Conservation (phyloP, 768 basidiomycete genomes). For the Hygrophoropsis aurantiaca region DNA sequence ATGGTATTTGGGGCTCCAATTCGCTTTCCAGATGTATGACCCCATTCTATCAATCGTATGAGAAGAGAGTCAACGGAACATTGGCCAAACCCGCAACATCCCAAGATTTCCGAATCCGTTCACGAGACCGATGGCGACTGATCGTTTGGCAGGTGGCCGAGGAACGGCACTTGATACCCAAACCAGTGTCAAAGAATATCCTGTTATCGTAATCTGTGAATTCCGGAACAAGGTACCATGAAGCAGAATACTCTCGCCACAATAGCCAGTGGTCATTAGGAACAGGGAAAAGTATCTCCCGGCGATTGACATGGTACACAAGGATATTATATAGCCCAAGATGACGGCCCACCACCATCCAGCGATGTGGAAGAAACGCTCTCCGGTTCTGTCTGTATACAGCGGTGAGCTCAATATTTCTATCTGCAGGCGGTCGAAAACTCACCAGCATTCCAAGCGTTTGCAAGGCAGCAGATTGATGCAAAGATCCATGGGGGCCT, state of each 20-base stretch:
- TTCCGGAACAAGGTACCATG: not conserved
- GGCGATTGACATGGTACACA: constrained; percentile 48
- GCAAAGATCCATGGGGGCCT: constrained; percentile 69
- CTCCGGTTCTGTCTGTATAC: constrained; percentile 59
- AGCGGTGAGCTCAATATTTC: too few relatives aligned
- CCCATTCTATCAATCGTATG: constrained; percentile 42
- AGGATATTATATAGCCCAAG: constrained; percentile 57
- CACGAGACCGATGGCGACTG: constrained; percentile 61
- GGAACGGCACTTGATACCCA: constrained; percentile 66
- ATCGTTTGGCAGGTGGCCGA: constrained; percentile 51
- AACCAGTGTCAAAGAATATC: constrained; percentile 45
- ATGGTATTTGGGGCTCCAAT: constrained; percentile 65
- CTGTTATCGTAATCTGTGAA: constrained; percentile 18
- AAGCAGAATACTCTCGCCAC: constrained; percentile 32
- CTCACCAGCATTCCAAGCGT: constrained; percentile 56
- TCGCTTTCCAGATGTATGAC: constrained; percentile 59
- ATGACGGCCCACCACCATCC: constrained; percentile 60
- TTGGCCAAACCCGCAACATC: constrained; percentile 48
- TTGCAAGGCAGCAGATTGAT: constrained; percentile 46
- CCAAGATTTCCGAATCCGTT: constrained; percentile 62
- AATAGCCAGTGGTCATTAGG: constrained; percentile 59
- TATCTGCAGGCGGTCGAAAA: too few relatives aligned
- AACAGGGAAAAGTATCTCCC: constrained; percentile 63
- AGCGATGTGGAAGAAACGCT: constrained; percentile 62
- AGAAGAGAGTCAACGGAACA: not conserved